Evolutionary conservation across 805 yeast genomes (phyloP), one percentile per base, ranked within the genome.

Genomic region (Cyberlindnera maritima): DNA sequence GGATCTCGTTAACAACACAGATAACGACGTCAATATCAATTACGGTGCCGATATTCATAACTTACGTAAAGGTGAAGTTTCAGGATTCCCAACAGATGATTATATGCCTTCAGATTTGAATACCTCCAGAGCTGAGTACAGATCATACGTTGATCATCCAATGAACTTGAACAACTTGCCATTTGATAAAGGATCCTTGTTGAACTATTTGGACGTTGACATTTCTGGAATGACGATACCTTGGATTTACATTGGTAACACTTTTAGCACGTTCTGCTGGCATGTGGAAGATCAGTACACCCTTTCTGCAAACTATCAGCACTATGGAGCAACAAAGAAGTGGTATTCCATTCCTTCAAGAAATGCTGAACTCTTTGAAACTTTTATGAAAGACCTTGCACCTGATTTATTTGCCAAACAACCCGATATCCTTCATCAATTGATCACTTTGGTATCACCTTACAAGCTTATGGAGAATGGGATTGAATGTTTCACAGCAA

Each of bases 201-300:
- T 87, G 43, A 81, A 82, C 46, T 79, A 79, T 56, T 74, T 85
- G 47, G 77, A 79, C 47, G 76, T 80, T 17, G 76, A 79, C 28
- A 85, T 92, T 2, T 84, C 96, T 0, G 98, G 98, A 1, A 91
- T 91, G 89, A 90, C 97, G 0, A 77, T 87, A 17, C 98, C 98
- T 0, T 91, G 98, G 98, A 76, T 90, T 3, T 91, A 91, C 59
- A 80, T 91, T 14, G 98, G 98, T 0, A 88, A 95, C 43, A 72
- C 88, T 41, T 81, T 89, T 58, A 85, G 96, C 2, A 88, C 97
- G 1, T 92, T 92, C 62, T 91, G 98, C 65, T 92, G 97, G 97
- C 97, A 92, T 64, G 85, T 87, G 48, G 98, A 91, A 60, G 98
- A 91, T 64, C 97, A 92, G 62, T 89, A 87, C 62, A 88, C 97